Evolutionary conservation across 768 basidiomycete genomes (phyloP), one percentile per base, ranked within the genome.

Genomic region (Hemileccinum impolitum): DNA sequence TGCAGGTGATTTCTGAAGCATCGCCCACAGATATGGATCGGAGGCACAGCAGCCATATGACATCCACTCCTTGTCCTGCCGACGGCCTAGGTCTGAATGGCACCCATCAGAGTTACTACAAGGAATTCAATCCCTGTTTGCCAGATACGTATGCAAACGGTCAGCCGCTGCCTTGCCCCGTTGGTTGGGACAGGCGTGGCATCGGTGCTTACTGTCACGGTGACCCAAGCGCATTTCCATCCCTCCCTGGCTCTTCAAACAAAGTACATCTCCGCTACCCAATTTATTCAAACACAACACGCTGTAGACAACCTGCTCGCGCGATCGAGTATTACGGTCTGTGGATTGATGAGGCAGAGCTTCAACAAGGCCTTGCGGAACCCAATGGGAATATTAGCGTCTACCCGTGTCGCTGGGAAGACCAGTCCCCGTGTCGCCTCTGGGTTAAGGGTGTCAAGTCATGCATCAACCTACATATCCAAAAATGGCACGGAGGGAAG

Each of bases 391-490:
- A 23, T 21, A 25, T 60, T 12, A 36, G 1, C 7, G 19, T 62
- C 1, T 43, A 48, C 4, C 38, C 25, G 31, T 61, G 60, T 31
- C 34, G 35, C 19, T 62, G 49, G 60, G 30, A 48, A n/a, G 38
- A 53, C 36, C 19, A 0, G 6, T 43, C 49, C 0, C 40, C 52
- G 2, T 61, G 56, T 25, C 37, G 35, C 36, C 47, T 54, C 10
- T 58, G 53, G 60, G 48, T 62, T 34, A 48, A 6, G 42, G 48
- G 50, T 3, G 47, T 62, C 32, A 55, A 50, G 45, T 47, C 59
- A 2, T 48, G 17, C 6, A 41, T 60, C 23, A 48, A 47, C 2
- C 1, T 6, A 0, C 61, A 62, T 13, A 56, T 56, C 23, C 60
- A 50, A 26, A 51, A 31, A 39, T 62, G 61, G 52, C 57, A 63